Conservation (phyloP, 306 rosid species). For the Acacia acuminata region DNA sequence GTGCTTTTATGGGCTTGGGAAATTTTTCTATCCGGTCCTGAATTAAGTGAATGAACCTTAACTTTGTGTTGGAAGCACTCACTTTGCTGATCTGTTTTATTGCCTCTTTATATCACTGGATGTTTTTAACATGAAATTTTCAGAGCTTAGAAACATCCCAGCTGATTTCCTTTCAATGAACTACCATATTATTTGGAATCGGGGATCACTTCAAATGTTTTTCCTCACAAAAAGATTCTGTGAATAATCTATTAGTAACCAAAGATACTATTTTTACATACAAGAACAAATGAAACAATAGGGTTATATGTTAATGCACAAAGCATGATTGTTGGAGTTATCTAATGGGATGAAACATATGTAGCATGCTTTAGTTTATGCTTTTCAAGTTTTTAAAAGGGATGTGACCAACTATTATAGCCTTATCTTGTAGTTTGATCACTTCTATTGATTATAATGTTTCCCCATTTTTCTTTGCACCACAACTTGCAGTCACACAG, state of each 20-base stretch:
- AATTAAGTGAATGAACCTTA: background rate
- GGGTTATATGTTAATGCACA: background rate
- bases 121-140: background rate
- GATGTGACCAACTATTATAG: background rate
- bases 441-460: conserved; percentile 3
- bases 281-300: background rate
- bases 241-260: background rate
- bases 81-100: background rate
- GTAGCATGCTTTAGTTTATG: background rate
- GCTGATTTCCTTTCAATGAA: background rate
- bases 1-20: background rate
- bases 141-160: background rate
- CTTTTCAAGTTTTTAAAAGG: conserved; percentile 1
- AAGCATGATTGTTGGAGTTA: background rate
- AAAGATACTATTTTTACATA: background rate
- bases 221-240: background rate
- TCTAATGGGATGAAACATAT: background rate
- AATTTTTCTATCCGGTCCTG: background rate
- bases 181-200: background rate
- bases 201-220: background rate
- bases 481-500: conserved; percentile 82
- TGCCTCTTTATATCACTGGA: background rate
- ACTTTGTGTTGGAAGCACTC: background rate
- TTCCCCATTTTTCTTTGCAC: conserved; percentile 22
- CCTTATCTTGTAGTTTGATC: conserved; percentile 31